A percentile compares a stretch with the other conserved stretches of the same genome.
These are phyloP conservation scores for Sequoiadendron giganteum DNA, from an alignment of 75 land plant species.

Conservation along the genomic window DNA sequence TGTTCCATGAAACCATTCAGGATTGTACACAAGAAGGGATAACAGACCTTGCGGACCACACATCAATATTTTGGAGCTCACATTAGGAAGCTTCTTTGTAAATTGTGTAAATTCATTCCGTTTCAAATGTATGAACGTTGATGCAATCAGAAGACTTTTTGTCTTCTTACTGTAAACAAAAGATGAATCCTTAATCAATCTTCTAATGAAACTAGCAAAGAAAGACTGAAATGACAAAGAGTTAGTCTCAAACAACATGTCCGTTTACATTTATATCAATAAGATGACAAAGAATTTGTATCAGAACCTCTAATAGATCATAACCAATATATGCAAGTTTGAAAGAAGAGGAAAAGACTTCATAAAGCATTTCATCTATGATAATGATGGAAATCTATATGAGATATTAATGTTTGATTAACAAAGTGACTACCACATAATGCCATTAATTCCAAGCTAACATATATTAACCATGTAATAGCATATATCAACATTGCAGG, in stretches of 20 bases:
- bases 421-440: too few species aligned
- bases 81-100: conserved; percentile 45
- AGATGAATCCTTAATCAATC: background rate
- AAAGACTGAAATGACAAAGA: background rate
- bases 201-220: background rate
- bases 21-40: conserved; percentile 11
- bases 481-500: too few species aligned
- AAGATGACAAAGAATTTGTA: background rate
- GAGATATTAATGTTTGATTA: too few species aligned
- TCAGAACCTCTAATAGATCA: background rate
- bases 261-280: too few species aligned
- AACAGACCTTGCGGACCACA: background rate
- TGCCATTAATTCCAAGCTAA: too few species aligned
- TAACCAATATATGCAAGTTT: background rate
- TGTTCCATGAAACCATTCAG: background rate
- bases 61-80: background rate
- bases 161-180: conserved; percentile 64
- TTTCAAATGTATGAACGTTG: conserved; percentile 62
- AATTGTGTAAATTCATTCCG: conserved; percentile 52
- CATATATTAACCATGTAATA: too few species aligned
- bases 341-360: background rate
- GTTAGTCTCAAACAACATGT: too few species aligned
- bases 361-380: background rate
- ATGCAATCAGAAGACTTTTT: conserved; percentile 55
- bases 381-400: too few species aligned